phyloP scores from a whole-genome alignment of 2,329 filamentous ascomycete genomes.

The Knufia petricola region DNA sequence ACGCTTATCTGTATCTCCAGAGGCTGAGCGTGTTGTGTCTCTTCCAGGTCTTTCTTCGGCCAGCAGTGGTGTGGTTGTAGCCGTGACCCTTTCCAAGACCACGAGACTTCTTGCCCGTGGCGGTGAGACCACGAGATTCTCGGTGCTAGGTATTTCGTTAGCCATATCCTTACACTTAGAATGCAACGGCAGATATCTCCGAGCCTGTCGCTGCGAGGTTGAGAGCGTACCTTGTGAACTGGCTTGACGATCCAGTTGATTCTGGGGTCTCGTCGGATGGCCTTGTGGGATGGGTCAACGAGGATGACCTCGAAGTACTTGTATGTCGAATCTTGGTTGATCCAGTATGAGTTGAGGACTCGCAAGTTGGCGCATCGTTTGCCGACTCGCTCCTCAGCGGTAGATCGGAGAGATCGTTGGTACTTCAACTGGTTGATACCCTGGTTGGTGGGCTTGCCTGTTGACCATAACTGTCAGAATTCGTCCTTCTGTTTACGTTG shows the following conservation, averaged over 20 bases:
- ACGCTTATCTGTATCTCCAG: constrained; percentile 79
- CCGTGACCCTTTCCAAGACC: constrained; percentile 98
- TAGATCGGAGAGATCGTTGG: constrained; percentile 96
- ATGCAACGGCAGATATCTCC: constrained; percentile 20
- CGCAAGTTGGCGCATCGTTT: constrained; percentile 98
- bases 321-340: constrained; percentile 99
- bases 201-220: background rate
- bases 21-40: constrained; percentile 98
- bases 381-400: constrained; percentile 99
- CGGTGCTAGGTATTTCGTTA: constrained; percentile 56
- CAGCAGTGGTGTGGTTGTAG: constrained; percentile 97
- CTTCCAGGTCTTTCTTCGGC: constrained; percentile 99
- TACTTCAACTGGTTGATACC: constrained; percentile 99
- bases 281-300: constrained; percentile 99
- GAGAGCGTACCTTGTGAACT: constrained; percentile 68
- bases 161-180: background rate
- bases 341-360: constrained; percentile 99
- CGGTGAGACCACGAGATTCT: constrained; percentile 91
- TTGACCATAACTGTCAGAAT: constrained; percentile 17
- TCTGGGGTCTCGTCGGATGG: constrained; percentile 95
- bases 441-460: constrained; percentile 99
- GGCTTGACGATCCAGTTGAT: constrained; percentile 99
- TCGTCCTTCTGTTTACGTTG: background rate
- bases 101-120: constrained; percentile 98
- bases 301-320: constrained; percentile 99